phyloP scores from a whole-genome alignment of 73 alveolate genomes.

The Tetrahymena thermophila region DNA sequence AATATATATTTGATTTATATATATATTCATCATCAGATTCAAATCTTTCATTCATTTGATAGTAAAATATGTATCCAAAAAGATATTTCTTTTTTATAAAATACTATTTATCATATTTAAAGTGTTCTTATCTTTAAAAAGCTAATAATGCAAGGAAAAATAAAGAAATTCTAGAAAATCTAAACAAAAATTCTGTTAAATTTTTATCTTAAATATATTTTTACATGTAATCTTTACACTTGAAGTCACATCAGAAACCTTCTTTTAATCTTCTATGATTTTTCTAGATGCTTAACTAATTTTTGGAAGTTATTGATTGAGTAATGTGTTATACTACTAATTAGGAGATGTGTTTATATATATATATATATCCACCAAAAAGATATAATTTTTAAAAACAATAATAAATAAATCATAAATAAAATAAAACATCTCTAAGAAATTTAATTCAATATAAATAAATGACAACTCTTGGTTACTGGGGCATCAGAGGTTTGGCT shows the following conservation, averaged over 20 bases:
- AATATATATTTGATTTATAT: too few species aligned
- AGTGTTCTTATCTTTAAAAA: too few species aligned
- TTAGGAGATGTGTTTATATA: too few species aligned
- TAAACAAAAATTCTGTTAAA: neutral
- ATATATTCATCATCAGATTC: too few species aligned
- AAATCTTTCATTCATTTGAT: too few species aligned
- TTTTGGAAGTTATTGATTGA: neutral
- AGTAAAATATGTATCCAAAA: too few species aligned
- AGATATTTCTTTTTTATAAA: too few species aligned
- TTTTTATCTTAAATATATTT: too few species aligned
- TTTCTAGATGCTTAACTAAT: neutral
- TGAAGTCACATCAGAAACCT: neutral
- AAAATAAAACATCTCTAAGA: neutral
- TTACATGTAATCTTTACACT: neutral
- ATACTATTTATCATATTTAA: too few species aligned
- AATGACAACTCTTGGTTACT: neutral
- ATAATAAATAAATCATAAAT: too few species aligned
- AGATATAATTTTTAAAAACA: neutral
- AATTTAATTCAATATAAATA: neutral
- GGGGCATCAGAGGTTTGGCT: neutral
- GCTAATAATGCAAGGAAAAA: neutral
- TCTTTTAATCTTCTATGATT: neutral
- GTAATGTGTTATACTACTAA: too few species aligned
- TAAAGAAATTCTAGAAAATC: too few species aligned
- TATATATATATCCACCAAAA: neutral